Percentiles rank a stretch among this genome's conserved stretches.
These are phyloP conservation scores for Keqinozyma sinolaborantium DNA, from an alignment of 1,139 yeast species.

Conservation along the genomic window DNA sequence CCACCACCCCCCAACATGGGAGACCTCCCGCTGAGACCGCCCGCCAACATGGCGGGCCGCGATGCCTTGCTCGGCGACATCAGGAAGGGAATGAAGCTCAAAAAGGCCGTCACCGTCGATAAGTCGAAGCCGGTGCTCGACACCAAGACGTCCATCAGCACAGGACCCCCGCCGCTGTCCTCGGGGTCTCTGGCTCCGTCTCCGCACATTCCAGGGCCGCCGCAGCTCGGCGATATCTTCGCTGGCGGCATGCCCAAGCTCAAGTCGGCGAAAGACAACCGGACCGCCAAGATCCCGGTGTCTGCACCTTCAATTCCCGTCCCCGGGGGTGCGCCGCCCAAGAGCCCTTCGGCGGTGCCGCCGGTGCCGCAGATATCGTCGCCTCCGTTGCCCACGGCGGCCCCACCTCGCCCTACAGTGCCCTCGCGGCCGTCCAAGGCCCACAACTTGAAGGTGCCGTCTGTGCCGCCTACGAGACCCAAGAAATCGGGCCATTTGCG, in stretches of 20 bases:
- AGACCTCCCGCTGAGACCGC: slow-evolving; percentile 22
- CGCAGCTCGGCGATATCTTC: slow-evolving; percentile 73
- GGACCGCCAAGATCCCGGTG: slow-evolving; percentile 41
- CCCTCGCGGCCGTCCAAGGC: slow-evolving; percentile 7
- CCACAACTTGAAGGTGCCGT: slow-evolving; percentile 20
- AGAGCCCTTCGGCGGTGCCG: slow-evolving; percentile 15
- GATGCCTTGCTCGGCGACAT: slow-evolving; percentile 87
- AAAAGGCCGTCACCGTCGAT: slow-evolving; percentile 60
- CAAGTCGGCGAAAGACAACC: slow-evolving; percentile 48
- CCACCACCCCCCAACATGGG: slow-evolving; percentile 35
- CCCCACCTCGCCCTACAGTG: slow-evolving; percentile 10
- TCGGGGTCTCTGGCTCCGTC: slow-evolving; percentile 12
- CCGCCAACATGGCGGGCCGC: slow-evolving; percentile 46
- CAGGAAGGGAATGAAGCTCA: slow-evolving; percentile 70
- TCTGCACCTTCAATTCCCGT: slow-evolving; percentile 35
- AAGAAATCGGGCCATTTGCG: slow-evolving; percentile 31
- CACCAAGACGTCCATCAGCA: slow-evolving; percentile 16
- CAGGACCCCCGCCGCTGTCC: slow-evolving; percentile 8
- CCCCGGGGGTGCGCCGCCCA: slow-evolving; percentile 11
- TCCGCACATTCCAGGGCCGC: slow-evolving; percentile 30
- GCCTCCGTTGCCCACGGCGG: slow-evolving; percentile 10
- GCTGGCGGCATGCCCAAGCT: slow-evolving; percentile 88
- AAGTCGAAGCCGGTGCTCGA: slow-evolving; percentile 44
- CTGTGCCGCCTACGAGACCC: slow-evolving; percentile 28
- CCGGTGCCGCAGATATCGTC: slow-evolving; percentile 11